Evolutionary conservation across 208 protist genomes (phyloP).

Genomic region (Porcisia hertigi): DNA sequence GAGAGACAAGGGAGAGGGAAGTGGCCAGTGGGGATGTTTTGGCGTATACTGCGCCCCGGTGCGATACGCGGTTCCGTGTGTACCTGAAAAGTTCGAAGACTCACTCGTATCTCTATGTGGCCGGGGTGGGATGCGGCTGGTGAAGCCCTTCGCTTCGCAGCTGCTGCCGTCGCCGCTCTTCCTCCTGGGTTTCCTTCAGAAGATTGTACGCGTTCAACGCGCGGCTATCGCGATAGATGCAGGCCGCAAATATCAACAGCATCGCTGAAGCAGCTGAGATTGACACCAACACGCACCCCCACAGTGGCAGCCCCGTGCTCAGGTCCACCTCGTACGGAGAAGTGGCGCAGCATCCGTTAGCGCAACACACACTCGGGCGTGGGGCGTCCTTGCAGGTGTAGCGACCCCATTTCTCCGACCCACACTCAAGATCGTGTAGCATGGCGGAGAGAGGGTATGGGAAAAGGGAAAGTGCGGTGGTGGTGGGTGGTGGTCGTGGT

Average conservation of each 20-base stretch:
- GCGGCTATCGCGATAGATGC: slow-evolving; percentile 17
- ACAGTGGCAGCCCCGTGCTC: slow-evolving; percentile 12
- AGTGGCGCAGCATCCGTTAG: slow-evolving; percentile 28
- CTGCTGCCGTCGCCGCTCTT: not conserved
- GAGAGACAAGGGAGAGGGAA: not conserved
- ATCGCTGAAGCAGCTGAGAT: not conserved
- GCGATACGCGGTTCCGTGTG: not conserved
- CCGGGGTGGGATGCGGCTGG: not conserved
- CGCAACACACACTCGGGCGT: slow-evolving; percentile 23
- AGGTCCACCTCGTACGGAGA: not conserved
- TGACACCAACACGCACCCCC: slow-evolving; percentile 9
- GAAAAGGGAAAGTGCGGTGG: not conserved
- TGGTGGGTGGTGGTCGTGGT: not conserved
- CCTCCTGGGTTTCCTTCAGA: not conserved
- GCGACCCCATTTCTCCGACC: slow-evolving; percentile 6
- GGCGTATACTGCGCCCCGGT: not conserved
- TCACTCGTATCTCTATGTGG: not conserved
- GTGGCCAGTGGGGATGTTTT: not conserved
- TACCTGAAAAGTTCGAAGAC: not conserved
- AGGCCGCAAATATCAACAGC: slow-evolving; percentile 7
- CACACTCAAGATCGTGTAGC: slow-evolving; percentile 13
- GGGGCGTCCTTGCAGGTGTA: slow-evolving; percentile 26
- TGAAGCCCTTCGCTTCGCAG: not conserved
- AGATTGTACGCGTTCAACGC: slow-evolving; percentile 14
- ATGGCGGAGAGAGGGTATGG: not conserved